A percentile compares a stretch with the other conserved stretches of the same genome.
phyloP scores from a whole-genome alignment of 1,139 yeast species.

The Kurtzmaniella quercitrusa region DNA sequence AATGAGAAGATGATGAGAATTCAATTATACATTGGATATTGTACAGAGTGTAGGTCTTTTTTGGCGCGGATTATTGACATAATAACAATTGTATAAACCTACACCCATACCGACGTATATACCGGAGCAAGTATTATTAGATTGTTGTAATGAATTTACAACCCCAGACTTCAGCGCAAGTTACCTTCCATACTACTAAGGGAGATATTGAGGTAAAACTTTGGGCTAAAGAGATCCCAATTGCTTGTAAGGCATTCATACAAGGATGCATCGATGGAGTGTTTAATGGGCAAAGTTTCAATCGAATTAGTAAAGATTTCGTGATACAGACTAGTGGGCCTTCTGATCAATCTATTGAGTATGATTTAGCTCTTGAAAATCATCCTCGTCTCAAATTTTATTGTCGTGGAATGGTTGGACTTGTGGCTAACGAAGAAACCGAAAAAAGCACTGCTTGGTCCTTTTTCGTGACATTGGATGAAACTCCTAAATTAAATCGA shows the following conservation, averaged over 20 bases:
- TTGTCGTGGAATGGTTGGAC: slow-evolving; percentile 54
- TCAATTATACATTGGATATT: too few species aligned
- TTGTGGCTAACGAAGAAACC: slow-evolving; percentile 22
- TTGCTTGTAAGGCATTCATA: slow-evolving; percentile 45
- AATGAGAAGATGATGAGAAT: too few species aligned
- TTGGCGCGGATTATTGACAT: too few species aligned
- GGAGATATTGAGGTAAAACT: slow-evolving; percentile 61
- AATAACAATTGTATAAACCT: too few species aligned
- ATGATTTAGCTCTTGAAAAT: slow-evolving; percentile 42
- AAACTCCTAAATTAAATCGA: slow-evolving; percentile 42
- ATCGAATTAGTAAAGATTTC: slow-evolving; percentile 31
- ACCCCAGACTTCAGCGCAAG: slow-evolving; percentile 62
- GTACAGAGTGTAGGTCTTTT: too few species aligned
- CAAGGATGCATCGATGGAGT: slow-evolving; percentile 42
- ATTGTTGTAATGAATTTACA: slow-evolving; percentile 23
- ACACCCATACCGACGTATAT: too few species aligned
- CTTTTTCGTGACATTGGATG: slow-evolving; percentile 54
- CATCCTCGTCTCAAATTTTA: slow-evolving; percentile 34
- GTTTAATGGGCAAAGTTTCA: slow-evolving; percentile 41
- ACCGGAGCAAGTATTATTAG: too few species aligned
- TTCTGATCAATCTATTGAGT: slow-evolving; percentile 6
- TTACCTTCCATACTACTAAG: slow-evolving; percentile 51
- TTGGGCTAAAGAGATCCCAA: slow-evolving; percentile 72
- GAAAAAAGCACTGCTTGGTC: slow-evolving; percentile 33
- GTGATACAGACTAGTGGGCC: slow-evolving; percentile 25